Conservation (phyloP, 441 rosid genomes). For the Biscutella laevigata region DNA sequence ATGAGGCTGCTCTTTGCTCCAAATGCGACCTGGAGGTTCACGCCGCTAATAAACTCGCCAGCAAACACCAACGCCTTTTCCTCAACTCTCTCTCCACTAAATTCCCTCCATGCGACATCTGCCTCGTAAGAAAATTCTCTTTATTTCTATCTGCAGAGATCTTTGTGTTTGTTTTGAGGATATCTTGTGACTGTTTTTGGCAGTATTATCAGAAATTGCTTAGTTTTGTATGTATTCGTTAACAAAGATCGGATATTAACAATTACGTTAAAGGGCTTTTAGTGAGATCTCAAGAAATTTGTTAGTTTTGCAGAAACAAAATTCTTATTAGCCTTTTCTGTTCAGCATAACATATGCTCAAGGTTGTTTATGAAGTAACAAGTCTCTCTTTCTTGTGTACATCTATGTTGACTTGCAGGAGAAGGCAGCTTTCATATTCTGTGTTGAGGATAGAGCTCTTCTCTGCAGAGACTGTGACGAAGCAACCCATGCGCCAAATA, state of each 20-base stretch:
- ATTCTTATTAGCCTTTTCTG: no score
- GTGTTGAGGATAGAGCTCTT: conserved; percentile 90
- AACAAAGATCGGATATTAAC: not conserved
- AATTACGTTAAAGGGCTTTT: not conserved
- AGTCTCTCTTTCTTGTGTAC: conserved; percentile 6
- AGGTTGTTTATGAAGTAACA: not conserved
- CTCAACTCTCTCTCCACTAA: conserved; percentile 49
- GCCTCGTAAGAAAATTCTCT: conserved; percentile 37
- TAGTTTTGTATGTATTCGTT: not conserved
- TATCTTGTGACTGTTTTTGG: not conserved
- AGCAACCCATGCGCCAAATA: conserved; percentile 45
- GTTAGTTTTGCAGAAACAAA: no score
- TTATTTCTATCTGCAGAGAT: not conserved
- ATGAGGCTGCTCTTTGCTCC: conserved; percentile 65
- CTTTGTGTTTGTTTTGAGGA: not conserved
- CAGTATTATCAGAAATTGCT: not conserved
- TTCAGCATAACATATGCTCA: not conserved
- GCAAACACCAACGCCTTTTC: conserved; percentile 74
- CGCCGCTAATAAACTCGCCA: conserved; percentile 65
- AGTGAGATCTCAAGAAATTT: not conserved
- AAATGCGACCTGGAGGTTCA: conserved; percentile 61
- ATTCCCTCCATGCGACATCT: conserved; percentile 63
- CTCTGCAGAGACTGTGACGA: conserved; percentile 62
- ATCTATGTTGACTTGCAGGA: conserved; percentile 38
- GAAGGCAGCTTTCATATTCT: conserved; percentile 70